Percentiles rank a stretch among this genome's conserved stretches.
These are phyloP conservation scores for Mortierella hygrophila DNA, from an alignment of 192 early-diverging fungal genomes.

Conservation along the genomic window DNA sequence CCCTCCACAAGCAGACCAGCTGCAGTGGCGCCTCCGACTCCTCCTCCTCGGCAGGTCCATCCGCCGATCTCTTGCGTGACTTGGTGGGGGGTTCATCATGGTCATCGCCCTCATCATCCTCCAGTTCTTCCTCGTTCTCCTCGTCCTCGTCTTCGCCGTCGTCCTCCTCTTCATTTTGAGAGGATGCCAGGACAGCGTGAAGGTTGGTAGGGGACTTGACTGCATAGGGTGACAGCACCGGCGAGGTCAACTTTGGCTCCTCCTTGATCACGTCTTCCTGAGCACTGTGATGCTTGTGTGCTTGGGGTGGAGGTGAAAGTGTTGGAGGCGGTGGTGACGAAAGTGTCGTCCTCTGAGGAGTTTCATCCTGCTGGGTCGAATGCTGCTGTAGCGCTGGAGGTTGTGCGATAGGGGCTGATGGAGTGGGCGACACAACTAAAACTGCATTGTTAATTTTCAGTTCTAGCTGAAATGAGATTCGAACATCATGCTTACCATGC, in stretches of 20 bases:
- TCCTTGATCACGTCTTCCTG: slow-evolving; percentile 19
- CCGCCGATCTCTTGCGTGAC: slow-evolving; percentile 38
- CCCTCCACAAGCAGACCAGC: slow-evolving; percentile 66
- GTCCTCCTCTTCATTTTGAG: slow-evolving; percentile 31
- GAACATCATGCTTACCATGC: neutral
- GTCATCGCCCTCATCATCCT: slow-evolving; percentile 47
- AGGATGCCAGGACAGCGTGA: slow-evolving; percentile 26
- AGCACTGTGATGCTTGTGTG: neutral
- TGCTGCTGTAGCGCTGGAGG: slow-evolving; percentile 5
- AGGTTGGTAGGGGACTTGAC: slow-evolving; percentile 54
- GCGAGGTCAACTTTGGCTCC: slow-evolving; percentile 34
- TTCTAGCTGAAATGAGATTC: neutral
- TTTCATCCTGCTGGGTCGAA: slow-evolving; percentile 15
- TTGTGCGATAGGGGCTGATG: neutral
- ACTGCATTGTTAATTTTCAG: neutral
- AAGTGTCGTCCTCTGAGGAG: slow-evolving; percentile 6
- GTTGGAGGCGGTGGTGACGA: slow-evolving; percentile 16
- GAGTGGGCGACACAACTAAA: neutral
- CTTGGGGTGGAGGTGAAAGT: slow-evolving; percentile 13
- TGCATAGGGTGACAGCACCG: slow-evolving; percentile 19
- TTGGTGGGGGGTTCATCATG: slow-evolving; percentile 16
- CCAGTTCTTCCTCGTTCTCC: slow-evolving; percentile 40
- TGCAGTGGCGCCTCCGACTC: slow-evolving; percentile 41
- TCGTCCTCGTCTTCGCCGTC: slow-evolving; percentile 39
- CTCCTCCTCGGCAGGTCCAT: neutral